Evolutionary conservation across 305 asterid species (phyloP).

Genomic region (Fraxinus sp.): DNA sequence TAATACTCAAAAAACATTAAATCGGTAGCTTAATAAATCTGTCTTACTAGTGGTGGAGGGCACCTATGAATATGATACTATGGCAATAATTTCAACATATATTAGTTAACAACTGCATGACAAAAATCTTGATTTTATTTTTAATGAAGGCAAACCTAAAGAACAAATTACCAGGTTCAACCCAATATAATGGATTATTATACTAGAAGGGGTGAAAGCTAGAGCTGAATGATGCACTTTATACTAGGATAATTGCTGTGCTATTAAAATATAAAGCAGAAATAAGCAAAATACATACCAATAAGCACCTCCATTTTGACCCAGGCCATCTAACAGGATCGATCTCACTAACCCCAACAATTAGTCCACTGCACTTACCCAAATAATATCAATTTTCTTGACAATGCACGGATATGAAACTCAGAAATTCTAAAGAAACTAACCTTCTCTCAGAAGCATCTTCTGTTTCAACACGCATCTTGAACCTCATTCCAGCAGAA

Average conservation of each 20-base stretch:
- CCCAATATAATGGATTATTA: not conserved
- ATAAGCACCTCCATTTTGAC: conserved; percentile 88
- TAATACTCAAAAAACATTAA: not conserved
- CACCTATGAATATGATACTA: not conserved
- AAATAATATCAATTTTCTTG: conserved; percentile 19
- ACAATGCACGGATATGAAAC: not conserved
- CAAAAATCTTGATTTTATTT: not conserved
- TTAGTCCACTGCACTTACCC: conserved; percentile 70
- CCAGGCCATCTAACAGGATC: conserved; percentile 94
- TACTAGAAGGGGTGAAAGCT: not conserved
- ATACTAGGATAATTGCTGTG: not conserved
- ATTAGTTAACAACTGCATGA: not conserved
- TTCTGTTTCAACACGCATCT: conserved; percentile 77
- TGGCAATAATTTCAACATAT: not conserved
- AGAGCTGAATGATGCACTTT: not conserved
- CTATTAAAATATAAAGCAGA: not conserved
- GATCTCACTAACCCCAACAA: conserved; percentile 67
- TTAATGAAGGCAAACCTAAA: not conserved
- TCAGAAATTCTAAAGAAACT: conserved; percentile 9
- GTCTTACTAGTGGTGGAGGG: not conserved
- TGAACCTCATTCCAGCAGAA: conserved; percentile 86
- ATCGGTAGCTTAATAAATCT: not conserved
- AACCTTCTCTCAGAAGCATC: conserved; percentile 95
- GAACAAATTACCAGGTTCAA: not conserved
- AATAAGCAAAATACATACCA: conserved; percentile 45